Evolutionary conservation across 768 basidiomycete genomes (phyloP).

Genomic region (Amanita molliuscula): DNA sequence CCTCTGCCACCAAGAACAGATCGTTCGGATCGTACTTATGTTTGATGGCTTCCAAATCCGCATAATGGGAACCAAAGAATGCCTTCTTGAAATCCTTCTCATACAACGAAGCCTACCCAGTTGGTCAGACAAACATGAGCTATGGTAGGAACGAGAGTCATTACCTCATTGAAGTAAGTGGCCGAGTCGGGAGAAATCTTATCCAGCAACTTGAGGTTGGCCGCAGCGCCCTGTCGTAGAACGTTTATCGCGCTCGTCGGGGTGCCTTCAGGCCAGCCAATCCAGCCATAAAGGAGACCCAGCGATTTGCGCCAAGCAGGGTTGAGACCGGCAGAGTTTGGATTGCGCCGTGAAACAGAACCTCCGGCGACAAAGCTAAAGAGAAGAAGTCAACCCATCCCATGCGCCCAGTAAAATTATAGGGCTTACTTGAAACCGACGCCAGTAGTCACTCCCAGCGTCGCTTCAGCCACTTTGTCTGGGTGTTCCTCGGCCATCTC

Average conservation of each 20-base stretch:
- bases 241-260: background rate
- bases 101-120: slow-evolving; percentile 28
- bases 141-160: slow-evolving; percentile 1
- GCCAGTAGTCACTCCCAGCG: background rate
- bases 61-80: slow-evolving; percentile 38
- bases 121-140: background rate
- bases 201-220: slow-evolving; percentile 15
- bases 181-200: slow-evolving; percentile 23
- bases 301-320: slow-evolving; percentile 38
- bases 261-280: slow-evolving; percentile 11
- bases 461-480: background rate
- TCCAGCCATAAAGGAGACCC: slow-evolving; percentile 16
- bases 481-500: background rate
- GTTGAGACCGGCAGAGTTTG: slow-evolving; percentile 30
- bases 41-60: slow-evolving; percentile 30
- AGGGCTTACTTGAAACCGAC: background rate
- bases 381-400: background rate
- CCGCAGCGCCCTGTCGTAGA: slow-evolving; percentile 10
- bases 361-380: slow-evolving; percentile 34
- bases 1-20: slow-evolving; percentile 34
- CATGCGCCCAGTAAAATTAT: too few species aligned
- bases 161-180: slow-evolving; percentile 40
- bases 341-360: slow-evolving; percentile 24
- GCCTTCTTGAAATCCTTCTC: slow-evolving; percentile 28
- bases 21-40: slow-evolving; percentile 30